Evolutionary conservation across 2,329 filamentous ascomycete genomes (phyloP), one percentile per base, ranked within the genome.

Genomic region (Penicillium psychrosexuale): DNA sequence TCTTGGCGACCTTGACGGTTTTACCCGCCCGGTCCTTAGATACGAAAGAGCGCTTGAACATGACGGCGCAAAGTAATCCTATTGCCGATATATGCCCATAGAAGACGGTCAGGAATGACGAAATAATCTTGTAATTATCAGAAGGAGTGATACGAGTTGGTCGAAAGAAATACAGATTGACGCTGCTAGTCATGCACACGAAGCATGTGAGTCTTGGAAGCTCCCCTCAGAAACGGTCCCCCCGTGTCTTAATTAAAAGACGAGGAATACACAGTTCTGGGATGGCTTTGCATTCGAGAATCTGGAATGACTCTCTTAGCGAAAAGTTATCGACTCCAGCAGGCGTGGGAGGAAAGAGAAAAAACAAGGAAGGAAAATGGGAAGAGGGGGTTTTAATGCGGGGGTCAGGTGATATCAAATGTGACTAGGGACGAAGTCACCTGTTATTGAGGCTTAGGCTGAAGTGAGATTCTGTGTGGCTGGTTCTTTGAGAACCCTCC

Each of bases 41-140:
- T 75, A 86, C 82, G 79, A 94, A 92, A 71, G 91, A 92, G 74
- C 90, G 90, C 80, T 91, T 95, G 82, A 96, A 96, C 90, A 96
- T 96, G 76, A 73, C 80, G 79, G 71, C 69, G 64, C 66, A 66
- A 64, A 45, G 15, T 11, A 30, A 8, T 0, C 63, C 67, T 57
- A 57, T 67, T 65, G 51, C 59, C 60, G 56, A 67, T 56, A 51
- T 63, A 72, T 60, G 67, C 69, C 62, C 71, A 71, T 68, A 78
- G 74, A 75, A 76, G 79, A 75, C 70, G 75, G 76, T 77, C 69
- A 75, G 78, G 64, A 70, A 50, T 49, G 68, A 66, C 61, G 9
- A 61, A 66, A 69, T 70, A 63, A 71, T 72, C 53, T 62, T 66
- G 63, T 58, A 60, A 53, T 45, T 75, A 74, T 75, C 66, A 59